Evolutionary conservation across 2,329 filamentous ascomycete species (phyloP).

Genomic region (Pyricularia pennisetigena): DNA sequence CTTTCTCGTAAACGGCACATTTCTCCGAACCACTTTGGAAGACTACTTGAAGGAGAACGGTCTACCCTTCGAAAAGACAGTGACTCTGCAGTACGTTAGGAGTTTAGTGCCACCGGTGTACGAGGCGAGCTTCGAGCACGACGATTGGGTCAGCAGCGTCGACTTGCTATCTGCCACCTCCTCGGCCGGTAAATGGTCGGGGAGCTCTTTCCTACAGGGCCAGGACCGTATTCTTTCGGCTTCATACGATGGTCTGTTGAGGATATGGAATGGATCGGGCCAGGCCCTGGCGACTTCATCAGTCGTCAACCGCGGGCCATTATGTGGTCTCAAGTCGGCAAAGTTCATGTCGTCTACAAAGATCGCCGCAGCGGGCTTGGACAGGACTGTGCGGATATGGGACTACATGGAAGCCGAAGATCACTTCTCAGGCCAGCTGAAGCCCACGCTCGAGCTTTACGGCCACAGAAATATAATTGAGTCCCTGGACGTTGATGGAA

Average conservation of each 20-base stretch:
- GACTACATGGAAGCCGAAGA: constrained; percentile 66
- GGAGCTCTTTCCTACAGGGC: constrained; percentile 36
- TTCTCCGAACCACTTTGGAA: constrained; percentile 80
- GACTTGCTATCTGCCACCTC: constrained; percentile 68
- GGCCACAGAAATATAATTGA: constrained; percentile 48
- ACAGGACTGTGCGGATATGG: constrained; percentile 83
- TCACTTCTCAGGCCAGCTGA: constrained; percentile 38
- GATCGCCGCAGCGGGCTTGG: constrained; percentile 73
- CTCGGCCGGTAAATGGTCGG: constrained; percentile 46
- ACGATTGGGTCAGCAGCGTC: constrained; percentile 90
- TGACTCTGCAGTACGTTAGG: constrained; percentile 87
- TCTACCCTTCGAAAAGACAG: constrained; percentile 76
- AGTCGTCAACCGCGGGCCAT: constrained; percentile 60
- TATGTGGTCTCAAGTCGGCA: constrained; percentile 67
- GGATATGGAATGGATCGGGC: constrained; percentile 87
- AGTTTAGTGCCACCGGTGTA: constrained; percentile 83
- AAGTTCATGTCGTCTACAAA: constrained; percentile 72
- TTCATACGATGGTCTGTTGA: constrained; percentile 80
- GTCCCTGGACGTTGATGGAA: constrained; percentile 58
- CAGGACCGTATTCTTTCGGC: constrained; percentile 77
- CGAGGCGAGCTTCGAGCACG: constrained; percentile 88
- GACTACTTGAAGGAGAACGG: constrained; percentile 82
- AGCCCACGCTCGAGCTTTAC: constrained; percentile 15
- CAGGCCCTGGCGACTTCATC: constrained; percentile 71
- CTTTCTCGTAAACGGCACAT: constrained; percentile 90